phyloP scores from a whole-genome alignment of 2,329 filamentous ascomycete genomes.

The Leptographium wingfieldii region DNA sequence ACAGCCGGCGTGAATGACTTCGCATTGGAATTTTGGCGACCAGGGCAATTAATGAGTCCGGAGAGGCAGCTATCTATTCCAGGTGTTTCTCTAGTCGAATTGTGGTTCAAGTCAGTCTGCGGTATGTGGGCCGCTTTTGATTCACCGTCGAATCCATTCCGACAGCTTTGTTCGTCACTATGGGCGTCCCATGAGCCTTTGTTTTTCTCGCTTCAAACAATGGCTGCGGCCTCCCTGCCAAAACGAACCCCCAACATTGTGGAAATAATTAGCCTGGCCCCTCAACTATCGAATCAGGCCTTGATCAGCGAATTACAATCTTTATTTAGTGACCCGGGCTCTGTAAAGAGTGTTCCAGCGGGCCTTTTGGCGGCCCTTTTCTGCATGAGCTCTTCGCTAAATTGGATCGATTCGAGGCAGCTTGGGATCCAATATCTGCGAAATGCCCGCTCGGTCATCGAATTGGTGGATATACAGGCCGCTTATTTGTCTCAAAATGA shows the following conservation, averaged over 20 bases:
- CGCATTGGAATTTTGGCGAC: constrained; percentile 6
- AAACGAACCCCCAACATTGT: constrained; percentile 23
- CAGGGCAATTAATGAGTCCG: background rate
- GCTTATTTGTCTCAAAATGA: constrained; percentile 12
- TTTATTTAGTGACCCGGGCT: constrained; percentile 11
- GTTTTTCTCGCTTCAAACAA: constrained; percentile 26
- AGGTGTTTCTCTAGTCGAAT: constrained; percentile 19
- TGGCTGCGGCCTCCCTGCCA: constrained; percentile 26
- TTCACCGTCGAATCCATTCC: constrained; percentile 25
- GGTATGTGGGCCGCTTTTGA: constrained; percentile 28
- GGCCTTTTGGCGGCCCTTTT: constrained; percentile 25
- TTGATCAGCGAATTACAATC: constrained; percentile 23
- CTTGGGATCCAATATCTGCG: constrained; percentile 13
- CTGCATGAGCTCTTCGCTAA: constrained; percentile 26
- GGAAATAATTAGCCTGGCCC: constrained; percentile 20
- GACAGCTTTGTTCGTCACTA: constrained; percentile 23
- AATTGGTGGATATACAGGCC: constrained; percentile 5
- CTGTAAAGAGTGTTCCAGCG: constrained; percentile 16
- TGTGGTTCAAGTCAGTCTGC: constrained; percentile 29
- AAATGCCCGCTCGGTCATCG: constrained; percentile 15
- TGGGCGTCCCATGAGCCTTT: constrained; percentile 25
- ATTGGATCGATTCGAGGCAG: constrained; percentile 25
- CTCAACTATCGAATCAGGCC: constrained; percentile 21
- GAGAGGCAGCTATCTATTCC: constrained; percentile 2
- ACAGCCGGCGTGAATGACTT: background rate